Evolutionary conservation across 805 yeast genomes (phyloP).

Genomic region (Spathaspora passalidarum): DNA sequence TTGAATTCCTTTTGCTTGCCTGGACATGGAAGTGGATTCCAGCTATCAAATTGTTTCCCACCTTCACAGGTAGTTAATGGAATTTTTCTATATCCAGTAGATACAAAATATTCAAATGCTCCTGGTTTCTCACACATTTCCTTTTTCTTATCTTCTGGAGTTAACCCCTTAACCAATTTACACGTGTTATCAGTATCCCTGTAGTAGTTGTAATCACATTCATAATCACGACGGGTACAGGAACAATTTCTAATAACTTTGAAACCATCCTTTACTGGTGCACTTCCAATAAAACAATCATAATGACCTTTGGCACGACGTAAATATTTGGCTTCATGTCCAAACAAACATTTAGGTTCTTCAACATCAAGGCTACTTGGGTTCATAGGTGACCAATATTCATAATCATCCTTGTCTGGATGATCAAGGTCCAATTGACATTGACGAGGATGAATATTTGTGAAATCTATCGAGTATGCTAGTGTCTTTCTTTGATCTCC

Average conservation of each 20-base stretch:
- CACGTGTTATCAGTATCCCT: constrained; percentile 80
- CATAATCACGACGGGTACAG: constrained; percentile 84
- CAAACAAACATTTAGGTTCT: constrained; percentile 36
- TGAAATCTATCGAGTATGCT: constrained; percentile 38
- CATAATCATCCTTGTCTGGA: constrained; percentile 40
- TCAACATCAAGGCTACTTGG: constrained; percentile 28
- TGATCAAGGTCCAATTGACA: constrained; percentile 42
- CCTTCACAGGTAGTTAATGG: constrained; percentile 85
- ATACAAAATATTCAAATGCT: constrained; percentile 70
- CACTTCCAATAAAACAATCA: constrained; percentile 71
- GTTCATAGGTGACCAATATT: constrained; percentile 41
- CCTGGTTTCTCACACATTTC: constrained; percentile 57
- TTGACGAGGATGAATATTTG: constrained; percentile 33
- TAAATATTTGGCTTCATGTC: constrained; percentile 40
- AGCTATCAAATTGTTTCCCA: constrained; percentile 69
- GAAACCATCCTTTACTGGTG: constrained; percentile 54
- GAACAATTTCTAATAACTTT: constrained; percentile 64
- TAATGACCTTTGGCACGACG: constrained; percentile 42
- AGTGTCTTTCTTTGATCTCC: constrained; percentile 42
- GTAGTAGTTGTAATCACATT: constrained; percentile 86
- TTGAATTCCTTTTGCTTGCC: constrained; percentile 72
- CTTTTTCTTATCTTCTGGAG: constrained; percentile 58
- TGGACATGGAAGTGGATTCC: constrained; percentile 75
- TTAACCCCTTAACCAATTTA: constrained; percentile 69
- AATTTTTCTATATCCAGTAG: constrained; percentile 89